Percentiles rank a stretch among this genome's conserved stretches.
These are phyloP conservation scores for Xerocomellus chrysenteron DNA, from an alignment of 768 basidiomycete genomes.

Conservation along the genomic window DNA sequence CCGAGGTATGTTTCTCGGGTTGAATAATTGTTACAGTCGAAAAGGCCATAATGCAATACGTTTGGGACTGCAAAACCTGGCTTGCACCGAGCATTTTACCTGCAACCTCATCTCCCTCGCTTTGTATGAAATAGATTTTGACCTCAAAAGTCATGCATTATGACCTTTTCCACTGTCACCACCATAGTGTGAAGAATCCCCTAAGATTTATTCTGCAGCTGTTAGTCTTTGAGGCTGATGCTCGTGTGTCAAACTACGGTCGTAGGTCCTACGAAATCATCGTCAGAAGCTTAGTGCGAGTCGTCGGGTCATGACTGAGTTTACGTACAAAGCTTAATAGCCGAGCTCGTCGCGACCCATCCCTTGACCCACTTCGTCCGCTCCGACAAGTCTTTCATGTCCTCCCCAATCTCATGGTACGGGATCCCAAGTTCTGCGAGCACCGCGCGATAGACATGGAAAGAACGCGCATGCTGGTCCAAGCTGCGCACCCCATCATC, in stretches of 20 bases:
- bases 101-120: not conserved
- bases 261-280: not conserved
- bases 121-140: conserved; percentile 15
- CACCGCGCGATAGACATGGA: conserved; percentile 38
- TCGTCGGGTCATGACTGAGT: not conserved
- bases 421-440: conserved; percentile 43
- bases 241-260: not conserved
- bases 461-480: conserved; percentile 45
- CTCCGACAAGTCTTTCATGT: conserved; percentile 38
- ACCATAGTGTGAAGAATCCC: not conserved
- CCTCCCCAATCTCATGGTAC: conserved; percentile 46
- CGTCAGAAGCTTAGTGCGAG: not conserved
- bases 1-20: conserved; percentile 18
- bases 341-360: conserved; percentile 5
- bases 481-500: conserved; percentile 64
- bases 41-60: conserved; percentile 26
- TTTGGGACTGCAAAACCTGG: conserved; percentile 22
- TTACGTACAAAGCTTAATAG: conserved; percentile 4
- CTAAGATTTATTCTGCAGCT: conserved; percentile 5
- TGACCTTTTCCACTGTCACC: conserved; percentile 26
- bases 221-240: not conserved
- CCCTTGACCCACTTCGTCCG: conserved; percentile 24
- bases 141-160: conserved; percentile 26
- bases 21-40: conserved; percentile 8
- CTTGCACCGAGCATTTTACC: conserved; percentile 10